A percentile compares a stretch with the other conserved stretches of the same genome.
Evolutionary conservation across 176 grass and related monocot species (phyloP).

Genomic region (Musa beccarii): DNA sequence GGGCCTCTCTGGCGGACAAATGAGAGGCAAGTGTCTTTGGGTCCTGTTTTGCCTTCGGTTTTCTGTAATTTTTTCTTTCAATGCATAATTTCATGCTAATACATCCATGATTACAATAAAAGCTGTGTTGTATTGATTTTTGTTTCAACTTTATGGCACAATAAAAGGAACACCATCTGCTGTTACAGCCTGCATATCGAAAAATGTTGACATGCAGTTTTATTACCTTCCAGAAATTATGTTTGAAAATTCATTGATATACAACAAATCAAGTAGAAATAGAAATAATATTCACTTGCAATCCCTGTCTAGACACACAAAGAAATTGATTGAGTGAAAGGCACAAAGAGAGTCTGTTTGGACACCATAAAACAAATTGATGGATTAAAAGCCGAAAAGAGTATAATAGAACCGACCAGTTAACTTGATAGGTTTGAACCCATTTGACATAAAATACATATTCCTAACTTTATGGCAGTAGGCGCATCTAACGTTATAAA

Average conservation of each 20-base stretch:
- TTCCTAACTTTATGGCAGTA: no score
- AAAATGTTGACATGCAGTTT: not conserved
- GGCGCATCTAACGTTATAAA: no score
- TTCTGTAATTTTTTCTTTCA: not conserved
- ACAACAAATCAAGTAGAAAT: not conserved
- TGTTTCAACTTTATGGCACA: not conserved
- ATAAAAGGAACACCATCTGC: not conserved
- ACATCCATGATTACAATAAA: not conserved
- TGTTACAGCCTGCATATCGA: not conserved
- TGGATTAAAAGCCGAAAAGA: not conserved
- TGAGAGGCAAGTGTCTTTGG: slow-evolving; percentile 42
- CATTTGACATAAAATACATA: no score
- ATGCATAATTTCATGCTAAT: not conserved
- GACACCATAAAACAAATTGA: not conserved
- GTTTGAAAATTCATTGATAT: not conserved
- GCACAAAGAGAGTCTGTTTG: not conserved
- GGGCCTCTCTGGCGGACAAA: slow-evolving; percentile 70
- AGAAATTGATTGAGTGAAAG: not conserved
- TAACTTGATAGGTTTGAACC: no score
- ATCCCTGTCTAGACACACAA: not conserved
- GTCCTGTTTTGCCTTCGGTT: not conserved
- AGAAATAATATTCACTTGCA: not conserved
- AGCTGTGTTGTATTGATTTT: not conserved
- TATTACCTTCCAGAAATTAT: not conserved
- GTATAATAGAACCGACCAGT: not conserved